Conservation (phyloP, 2,329 filamentous ascomycete genomes). For the Fusarium devonianum region DNA sequence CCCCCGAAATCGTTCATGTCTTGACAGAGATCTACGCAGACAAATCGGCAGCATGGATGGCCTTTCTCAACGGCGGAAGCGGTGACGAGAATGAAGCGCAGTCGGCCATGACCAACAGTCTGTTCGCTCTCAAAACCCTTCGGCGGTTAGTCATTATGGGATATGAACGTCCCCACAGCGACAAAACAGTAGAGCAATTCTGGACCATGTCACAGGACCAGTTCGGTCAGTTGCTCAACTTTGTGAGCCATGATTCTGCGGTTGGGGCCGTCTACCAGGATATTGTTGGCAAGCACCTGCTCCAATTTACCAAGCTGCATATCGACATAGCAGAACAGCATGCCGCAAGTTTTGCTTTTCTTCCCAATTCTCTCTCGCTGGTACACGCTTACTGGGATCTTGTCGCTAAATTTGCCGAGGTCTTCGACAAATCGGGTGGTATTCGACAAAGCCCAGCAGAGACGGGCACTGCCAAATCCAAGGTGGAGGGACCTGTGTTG, state of each 20-base stretch:
- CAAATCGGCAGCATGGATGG: slow-evolving; percentile 74
- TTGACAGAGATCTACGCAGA: slow-evolving; percentile 80
- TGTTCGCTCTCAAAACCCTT: slow-evolving; percentile 80
- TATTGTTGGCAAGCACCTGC: slow-evolving; percentile 81
- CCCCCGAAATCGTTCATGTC: slow-evolving; percentile 84
- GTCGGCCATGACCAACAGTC: slow-evolving; percentile 75
- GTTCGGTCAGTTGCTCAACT: slow-evolving; percentile 76
- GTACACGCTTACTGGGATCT: slow-evolving; percentile 87
- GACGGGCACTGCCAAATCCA: slow-evolving; percentile 53
- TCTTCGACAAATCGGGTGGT: slow-evolving; percentile 69
- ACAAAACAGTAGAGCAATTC: slow-evolving; percentile 76
- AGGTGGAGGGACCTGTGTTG: slow-evolving; percentile 67
- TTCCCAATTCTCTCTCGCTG: slow-evolving; percentile 81
- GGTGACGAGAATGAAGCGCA: slow-evolving; percentile 60
- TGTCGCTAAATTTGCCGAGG: slow-evolving; percentile 77
- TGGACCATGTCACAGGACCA: slow-evolving; percentile 82
- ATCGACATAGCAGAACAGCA: slow-evolving; percentile 83
- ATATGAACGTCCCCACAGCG: slow-evolving; percentile 84
- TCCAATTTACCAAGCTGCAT: slow-evolving; percentile 93
- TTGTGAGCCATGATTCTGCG: slow-evolving; percentile 64
- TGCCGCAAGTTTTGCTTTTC: slow-evolving; percentile 80
- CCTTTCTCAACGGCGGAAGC: slow-evolving; percentile 64
- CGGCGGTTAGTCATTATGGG: slow-evolving; percentile 80
- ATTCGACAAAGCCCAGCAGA: slow-evolving; percentile 56
- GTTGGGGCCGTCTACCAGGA: slow-evolving; percentile 62